Percentiles rank a stretch among this genome's conserved stretches.
phyloP scores from a whole-genome alignment of 306 rosid species.

The Luffa aegyptiaca region DNA sequence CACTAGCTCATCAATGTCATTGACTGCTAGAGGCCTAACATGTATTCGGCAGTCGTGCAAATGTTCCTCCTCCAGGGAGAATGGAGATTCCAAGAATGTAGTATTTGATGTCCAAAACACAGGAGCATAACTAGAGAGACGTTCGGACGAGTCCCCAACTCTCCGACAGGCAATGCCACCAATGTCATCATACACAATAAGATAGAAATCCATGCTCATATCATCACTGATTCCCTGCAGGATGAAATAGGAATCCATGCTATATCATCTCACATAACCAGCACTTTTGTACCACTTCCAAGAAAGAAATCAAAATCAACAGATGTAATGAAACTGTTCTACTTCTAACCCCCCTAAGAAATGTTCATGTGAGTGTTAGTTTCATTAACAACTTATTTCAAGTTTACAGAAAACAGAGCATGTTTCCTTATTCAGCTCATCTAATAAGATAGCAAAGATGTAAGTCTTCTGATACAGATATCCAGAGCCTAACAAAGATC shows the following conservation, averaged over 20 bases:
- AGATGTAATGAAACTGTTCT: neutral
- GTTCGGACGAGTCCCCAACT: slow-evolving; percentile 51
- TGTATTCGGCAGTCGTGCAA: slow-evolving; percentile 56
- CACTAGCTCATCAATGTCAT: slow-evolving; percentile 26
- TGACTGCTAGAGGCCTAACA: slow-evolving; percentile 41
- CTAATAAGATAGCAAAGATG: neutral
- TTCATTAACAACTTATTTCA: neutral
- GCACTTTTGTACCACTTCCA: neutral
- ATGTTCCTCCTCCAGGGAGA: slow-evolving; percentile 54
- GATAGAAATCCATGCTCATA: slow-evolving; percentile 65
- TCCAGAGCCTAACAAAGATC: neutral
- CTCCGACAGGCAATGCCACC: slow-evolving; percentile 81
- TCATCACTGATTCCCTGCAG: slow-evolving; percentile 85
- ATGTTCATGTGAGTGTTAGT: neutral
- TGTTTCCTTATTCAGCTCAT: neutral
- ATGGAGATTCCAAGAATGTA: slow-evolving; percentile 52
- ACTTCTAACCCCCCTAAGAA: neutral
- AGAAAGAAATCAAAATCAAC: neutral
- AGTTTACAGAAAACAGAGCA: neutral
- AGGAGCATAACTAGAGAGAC: slow-evolving; percentile 24
- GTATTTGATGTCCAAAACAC: slow-evolving; percentile 68
- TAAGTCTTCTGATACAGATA: neutral
- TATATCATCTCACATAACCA: neutral
- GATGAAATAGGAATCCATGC: slow-evolving; percentile 5
- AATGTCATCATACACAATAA: slow-evolving; percentile 72